Base-by-base conservation (phyloP, 176 grass and related monocot species). In the Rhynchospora breviuscula region DNA sequence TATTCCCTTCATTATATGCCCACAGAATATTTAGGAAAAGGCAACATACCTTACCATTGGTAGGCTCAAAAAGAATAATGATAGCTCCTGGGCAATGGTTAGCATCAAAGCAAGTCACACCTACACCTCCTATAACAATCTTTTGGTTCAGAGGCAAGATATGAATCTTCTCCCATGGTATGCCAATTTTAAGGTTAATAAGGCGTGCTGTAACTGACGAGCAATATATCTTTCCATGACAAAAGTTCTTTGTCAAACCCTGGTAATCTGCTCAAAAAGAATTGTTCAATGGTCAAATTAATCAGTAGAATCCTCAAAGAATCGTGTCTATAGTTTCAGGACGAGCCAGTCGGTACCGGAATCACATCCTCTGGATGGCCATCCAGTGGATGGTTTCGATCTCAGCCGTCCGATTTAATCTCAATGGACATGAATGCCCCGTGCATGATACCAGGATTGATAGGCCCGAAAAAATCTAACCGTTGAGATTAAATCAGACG, bases 1-100 rank as follows among this genome's bases (percentile, higher is more conserved):
- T 29, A 8, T 77, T 67, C 35, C 33, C 25, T 25, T 46, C 45
- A 7, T 59, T 19, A 62, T 54, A 15, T 4, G 56, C 59, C 67
- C 82, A 86, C 31, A 80, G 56, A 57, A 78, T 57, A 13, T 13
- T 11, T 78, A 78, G 56, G 13, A 56, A 6, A 78, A 86, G 12
- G 65, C 23, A 84, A 91, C 86, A 75, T 93, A 93, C 92, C 88
- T 98, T 98, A 73, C 89, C 89, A 85, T 94, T 98, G 53, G 90
- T 63, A 83, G 92, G 95, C 72, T 98, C 95, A 89, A 98, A 98
- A 70, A 93, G 95, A 85, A 98, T 92, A 79, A 98, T 90, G 21
- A 98, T 63, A 81, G 95, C 89, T 73, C 95, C 95, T 86, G 95
- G 95, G 49, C 95, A 94, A 88, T 98, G 92, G 52, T 98, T 98